These are phyloP conservation scores for Aquilaria malaccensis DNA, from an alignment of 345 rosid genomes.

Conservation along the genomic window DNA sequence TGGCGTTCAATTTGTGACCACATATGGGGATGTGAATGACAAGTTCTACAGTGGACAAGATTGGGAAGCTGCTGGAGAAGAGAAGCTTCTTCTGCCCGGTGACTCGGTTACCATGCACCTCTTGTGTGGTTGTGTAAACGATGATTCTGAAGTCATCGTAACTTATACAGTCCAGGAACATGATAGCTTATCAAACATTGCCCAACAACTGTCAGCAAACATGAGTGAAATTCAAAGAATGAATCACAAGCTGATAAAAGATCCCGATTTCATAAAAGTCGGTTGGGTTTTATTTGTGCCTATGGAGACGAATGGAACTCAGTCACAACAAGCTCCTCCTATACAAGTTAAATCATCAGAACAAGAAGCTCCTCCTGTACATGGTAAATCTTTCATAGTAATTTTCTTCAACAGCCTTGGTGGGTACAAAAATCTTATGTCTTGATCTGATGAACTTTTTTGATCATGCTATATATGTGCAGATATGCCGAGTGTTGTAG, in stretches of 20 bases:
- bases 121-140: conserved; percentile 24
- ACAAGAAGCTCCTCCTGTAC: not conserved
- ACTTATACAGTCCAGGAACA: conserved; percentile 24
- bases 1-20: conserved; percentile 8
- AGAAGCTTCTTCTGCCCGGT: conserved; percentile 12
- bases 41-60: conserved; percentile 21
- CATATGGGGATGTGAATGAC: not conserved
- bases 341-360: conserved; percentile 14
- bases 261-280: conserved; percentile 21
- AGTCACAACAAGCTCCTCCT: not conserved
- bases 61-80: conserved; percentile 16
- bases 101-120: conserved; percentile 11
- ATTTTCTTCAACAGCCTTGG: not conserved
- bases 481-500: no score
- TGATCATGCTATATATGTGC: conserved; percentile 5
- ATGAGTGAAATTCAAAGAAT: conserved; percentile 11
- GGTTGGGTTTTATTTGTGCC: conserved; percentile 34
- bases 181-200: conserved; percentile 22
- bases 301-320: conserved; percentile 5
- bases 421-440: not conserved
- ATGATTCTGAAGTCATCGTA: conserved; percentile 15
- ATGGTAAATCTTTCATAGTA: conserved; percentile 10
- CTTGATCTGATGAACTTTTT: not conserved
- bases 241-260: conserved; percentile 9
- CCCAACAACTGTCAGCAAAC: conserved; percentile 19